Base-by-base conservation (phyloP, 2,329 filamentous ascomycete species). In the Sclerotinia minor region DNA sequence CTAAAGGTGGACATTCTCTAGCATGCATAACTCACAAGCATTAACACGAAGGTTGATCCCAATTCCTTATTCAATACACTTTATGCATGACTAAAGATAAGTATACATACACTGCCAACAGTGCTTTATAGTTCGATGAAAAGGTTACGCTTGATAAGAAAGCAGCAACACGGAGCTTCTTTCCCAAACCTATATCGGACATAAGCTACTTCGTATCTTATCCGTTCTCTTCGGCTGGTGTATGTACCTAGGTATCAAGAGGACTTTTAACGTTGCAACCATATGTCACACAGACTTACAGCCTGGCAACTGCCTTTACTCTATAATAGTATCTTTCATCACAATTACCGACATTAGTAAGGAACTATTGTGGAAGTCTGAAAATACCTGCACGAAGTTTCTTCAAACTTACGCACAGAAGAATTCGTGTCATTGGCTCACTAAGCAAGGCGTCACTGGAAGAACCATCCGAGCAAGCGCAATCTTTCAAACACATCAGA, bases 341-440 rank as follows among this genome's bases (percentile, higher is more conserved):
- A 41, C 38, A 41, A 45, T 65, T 65, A 32, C 52, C 21, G 52
- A 58, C 63, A 32, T 65, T 38, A 65, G 52, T 3, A 58, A 65
- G 44, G 26, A 65, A 65, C 24, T 9, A 17, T 38, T 45, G 38
- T 35, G 26, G 21, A 49, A 65, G 41, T 32, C 47, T 15, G 17
- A 38, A 38, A 50, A 38, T 50, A 26, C 45, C 38, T 15, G 7
- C 15, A 38, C 38, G 29, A 38, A 50, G 32, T 61, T 38, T 61
- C 59, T 61, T 26, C 21, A 38, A 29, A 50, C 24, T 21, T 35
- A 29, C 63, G 63, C 63, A 65, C 63, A 58, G 63, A 50, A 61
- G 45, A 61, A 50, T 38, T 61, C 13, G 29, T 60, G 15, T 26
- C 45, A 50, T 21, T 24, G 32, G 32, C 38, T n/a, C 6, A 38